Evolutionary conservation across 192 early-diverging fungal genomes (phyloP).

Genomic region (Ambispora gerdemannii): DNA sequence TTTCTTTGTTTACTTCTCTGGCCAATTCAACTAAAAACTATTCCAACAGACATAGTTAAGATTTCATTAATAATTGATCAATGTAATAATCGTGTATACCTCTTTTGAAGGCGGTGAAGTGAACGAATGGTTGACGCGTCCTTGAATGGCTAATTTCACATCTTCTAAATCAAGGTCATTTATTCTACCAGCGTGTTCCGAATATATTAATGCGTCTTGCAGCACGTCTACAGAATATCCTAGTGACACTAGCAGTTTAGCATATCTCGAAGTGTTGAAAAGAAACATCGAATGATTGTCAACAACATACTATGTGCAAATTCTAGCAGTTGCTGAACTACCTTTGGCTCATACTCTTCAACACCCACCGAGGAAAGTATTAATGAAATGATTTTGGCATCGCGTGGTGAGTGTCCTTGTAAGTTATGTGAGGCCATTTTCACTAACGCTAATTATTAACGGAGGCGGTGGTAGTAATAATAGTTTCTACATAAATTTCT

Average conservation of each 20-base stretch:
- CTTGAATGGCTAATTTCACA: constrained; percentile 89
- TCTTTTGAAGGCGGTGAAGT: constrained; percentile 86
- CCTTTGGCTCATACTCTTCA: constrained; percentile 86
- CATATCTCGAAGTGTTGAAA: too few species aligned
- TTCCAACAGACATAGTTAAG: too few species aligned
- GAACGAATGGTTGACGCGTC: constrained; percentile 87
- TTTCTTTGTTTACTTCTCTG: constrained; percentile 71
- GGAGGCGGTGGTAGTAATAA: too few species aligned
- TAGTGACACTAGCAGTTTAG: too few species aligned
- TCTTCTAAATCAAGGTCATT: constrained; percentile 79
- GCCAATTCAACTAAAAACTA: constrained; percentile 75
- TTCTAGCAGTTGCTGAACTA: constrained; percentile 88
- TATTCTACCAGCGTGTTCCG: constrained; percentile 82
- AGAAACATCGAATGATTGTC: too few species aligned
- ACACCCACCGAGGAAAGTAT: constrained; percentile 82
- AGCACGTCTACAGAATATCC: constrained; percentile 90
- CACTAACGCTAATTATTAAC: too few species aligned
- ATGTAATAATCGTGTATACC: too few species aligned
- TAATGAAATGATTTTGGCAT: constrained; percentile 76
- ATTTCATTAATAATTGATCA: neutral
- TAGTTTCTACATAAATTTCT: too few species aligned
- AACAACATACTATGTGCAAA: constrained; percentile 78
- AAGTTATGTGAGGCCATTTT: constrained; percentile 18
- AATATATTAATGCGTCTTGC: constrained; percentile 85
- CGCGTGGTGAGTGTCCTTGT: constrained; percentile 24